Evolutionary conservation across 1,284 basidiomycete genomes (phyloP).

Genomic region (Exobasidium cylindrosporum): DNA sequence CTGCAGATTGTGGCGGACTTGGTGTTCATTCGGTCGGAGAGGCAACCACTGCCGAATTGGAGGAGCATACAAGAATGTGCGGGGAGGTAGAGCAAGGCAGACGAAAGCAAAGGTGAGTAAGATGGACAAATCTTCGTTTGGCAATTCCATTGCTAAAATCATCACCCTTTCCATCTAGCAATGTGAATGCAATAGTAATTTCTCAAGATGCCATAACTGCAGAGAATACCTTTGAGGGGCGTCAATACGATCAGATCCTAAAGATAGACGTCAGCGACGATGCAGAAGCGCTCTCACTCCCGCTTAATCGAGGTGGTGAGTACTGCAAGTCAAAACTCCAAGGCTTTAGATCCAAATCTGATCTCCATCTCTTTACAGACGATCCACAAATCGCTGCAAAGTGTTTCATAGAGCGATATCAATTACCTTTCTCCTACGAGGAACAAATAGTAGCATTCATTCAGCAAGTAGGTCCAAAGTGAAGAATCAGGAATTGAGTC

Average conservation of each 20-base stretch:
- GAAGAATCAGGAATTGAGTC: not conserved
- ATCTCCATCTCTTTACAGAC: slow-evolving; percentile 8
- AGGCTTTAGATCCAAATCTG: not conserved
- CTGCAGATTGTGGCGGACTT: too few relatives aligned
- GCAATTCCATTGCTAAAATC: too few relatives aligned
- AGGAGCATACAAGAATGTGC: not conserved
- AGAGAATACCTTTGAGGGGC: not conserved
- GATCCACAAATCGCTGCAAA: slow-evolving; percentile 17
- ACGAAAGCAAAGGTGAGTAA: too few relatives aligned
- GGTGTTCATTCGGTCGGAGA: not conserved
- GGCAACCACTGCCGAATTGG: not conserved
- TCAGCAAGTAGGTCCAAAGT: slow-evolving; percentile 19
- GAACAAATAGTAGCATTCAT: slow-evolving; percentile 29
- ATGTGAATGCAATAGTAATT: too few relatives aligned
- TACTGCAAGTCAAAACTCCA: not conserved
- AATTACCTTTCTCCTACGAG: slow-evolving; percentile 21
- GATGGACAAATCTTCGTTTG: too few relatives aligned
- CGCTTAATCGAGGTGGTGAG: slow-evolving; percentile 24
- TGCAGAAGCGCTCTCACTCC: slow-evolving; percentile 22
- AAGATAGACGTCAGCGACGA: slow-evolving; percentile 34
- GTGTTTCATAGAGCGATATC: slow-evolving; percentile 22
- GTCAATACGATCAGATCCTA: slow-evolving; percentile 31
- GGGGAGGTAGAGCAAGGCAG: too few relatives aligned
- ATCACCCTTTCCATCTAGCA: too few relatives aligned
- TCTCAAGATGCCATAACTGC: too few relatives aligned